Evolutionary conservation across 2,329 filamentous ascomycete genomes (phyloP), one percentile per base, ranked within the genome.

Genomic region (Cryphonectria parasitica): DNA sequence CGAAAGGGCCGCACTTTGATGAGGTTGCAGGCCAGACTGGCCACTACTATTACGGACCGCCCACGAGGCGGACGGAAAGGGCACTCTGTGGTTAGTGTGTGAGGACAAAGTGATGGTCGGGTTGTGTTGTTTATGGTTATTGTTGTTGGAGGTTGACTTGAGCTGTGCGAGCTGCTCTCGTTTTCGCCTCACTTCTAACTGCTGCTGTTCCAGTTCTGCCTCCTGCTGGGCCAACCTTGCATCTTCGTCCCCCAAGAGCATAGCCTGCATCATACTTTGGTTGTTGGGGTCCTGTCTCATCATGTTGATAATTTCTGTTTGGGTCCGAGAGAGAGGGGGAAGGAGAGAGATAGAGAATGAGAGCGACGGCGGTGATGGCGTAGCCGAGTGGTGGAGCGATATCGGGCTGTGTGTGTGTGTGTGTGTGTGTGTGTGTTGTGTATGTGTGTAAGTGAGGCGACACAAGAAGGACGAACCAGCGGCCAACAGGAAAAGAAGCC

Each of bases 201-300:
- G 49, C 64, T 60, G 49, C 49, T 66, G 52, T 41, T n/a, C 49
- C 13, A 66, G n/a, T 61, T 61, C 58, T 19, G 11, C 5, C 22
- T 61, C 58, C 22, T 39, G 31, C 34, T 61, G 31, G 17, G 58
- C 58, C 19, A 61, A 19, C 31, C 34, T 39, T 8, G 31, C 58
- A n/a, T 61, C 58, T 22, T 61, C 25, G n/a, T 34, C 49, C 19
- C 45, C 58, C 7, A 61, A 6, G 0, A 61, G 31, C 15, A 15
- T 6, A 58, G 64, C 41, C 58, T 54, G 64, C 52, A 41, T 36
- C 34, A 58, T 34, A 28, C 15, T 15, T n/a, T 54, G 39, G 19
- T 10, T 13, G 60, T 62, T 60, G 15, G 64, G 69, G 41, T 56
- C 60, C n/a, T 66, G 68, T 41, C 64, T 67, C 70, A 72, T 70